A percentile compares a stretch with the other conserved stretches of the same genome.
Conservation (phyloP, 73 alveolate species). For the Stentor coeruleus region DNA sequence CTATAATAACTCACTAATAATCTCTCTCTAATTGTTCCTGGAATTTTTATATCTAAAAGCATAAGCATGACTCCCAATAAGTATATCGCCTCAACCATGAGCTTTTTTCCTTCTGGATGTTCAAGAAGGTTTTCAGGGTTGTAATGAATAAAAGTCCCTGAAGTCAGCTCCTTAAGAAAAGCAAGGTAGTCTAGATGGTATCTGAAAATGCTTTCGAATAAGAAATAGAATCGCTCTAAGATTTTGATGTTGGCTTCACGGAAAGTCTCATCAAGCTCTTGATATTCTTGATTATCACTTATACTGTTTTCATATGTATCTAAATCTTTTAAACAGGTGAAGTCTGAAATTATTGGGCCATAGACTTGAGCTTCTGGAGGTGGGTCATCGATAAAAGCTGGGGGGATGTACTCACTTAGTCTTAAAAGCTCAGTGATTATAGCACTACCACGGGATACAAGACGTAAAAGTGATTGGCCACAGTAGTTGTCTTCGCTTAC, state of each 20-base stretch:
- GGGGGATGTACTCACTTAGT: slow-evolving; percentile 74
- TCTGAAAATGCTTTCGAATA: slow-evolving; percentile 66
- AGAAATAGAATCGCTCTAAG: slow-evolving; percentile 78
- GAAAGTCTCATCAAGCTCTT: slow-evolving; percentile 85
- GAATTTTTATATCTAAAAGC: slow-evolving; percentile 81
- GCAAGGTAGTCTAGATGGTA: slow-evolving; percentile 72
- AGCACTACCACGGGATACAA: slow-evolving; percentile 77
- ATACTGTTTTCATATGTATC: slow-evolving; percentile 75
- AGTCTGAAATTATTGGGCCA: slow-evolving; percentile 73
- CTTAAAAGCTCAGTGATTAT: slow-evolving; percentile 78
- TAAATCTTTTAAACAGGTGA: slow-evolving; percentile 53
- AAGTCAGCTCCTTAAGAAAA: slow-evolving; percentile 55
- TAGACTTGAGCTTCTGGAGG: too few species aligned
- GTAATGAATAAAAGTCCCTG: slow-evolving; percentile 73
- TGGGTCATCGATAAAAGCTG: slow-evolving; percentile 58
- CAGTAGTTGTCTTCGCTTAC: slow-evolving; percentile 58
- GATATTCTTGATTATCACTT: slow-evolving; percentile 60
- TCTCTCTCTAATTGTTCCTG: slow-evolving; percentile 81
- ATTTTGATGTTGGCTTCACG: slow-evolving; percentile 76
- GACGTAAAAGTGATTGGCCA: slow-evolving; percentile 70
- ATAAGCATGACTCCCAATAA: slow-evolving; percentile 80
- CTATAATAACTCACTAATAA: slow-evolving; percentile 80
- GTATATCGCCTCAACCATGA: slow-evolving; percentile 72
- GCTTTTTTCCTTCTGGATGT: slow-evolving; percentile 70
- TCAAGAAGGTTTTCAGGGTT: slow-evolving; percentile 65